These are phyloP conservation scores for Colletotrichum sp. DNA, from an alignment of 2,329 filamentous ascomycete species.

Conservation along the genomic window DNA sequence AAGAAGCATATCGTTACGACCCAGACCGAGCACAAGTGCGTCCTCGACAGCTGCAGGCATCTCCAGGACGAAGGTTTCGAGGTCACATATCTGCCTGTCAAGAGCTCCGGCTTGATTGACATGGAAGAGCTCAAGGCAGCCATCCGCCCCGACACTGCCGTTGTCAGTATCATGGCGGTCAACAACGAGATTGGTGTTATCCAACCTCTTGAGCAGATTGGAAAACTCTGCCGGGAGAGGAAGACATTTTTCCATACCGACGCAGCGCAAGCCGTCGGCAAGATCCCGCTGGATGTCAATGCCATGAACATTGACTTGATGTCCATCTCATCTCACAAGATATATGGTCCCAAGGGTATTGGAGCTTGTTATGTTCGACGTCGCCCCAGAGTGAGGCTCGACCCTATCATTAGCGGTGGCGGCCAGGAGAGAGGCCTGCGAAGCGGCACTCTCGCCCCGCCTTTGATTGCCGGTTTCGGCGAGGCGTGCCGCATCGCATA, in stretches of 20 bases:
- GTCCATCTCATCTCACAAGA: slow-evolving; percentile 99
- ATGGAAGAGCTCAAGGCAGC: slow-evolving; percentile 86
- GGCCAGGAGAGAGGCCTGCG: slow-evolving; percentile 94
- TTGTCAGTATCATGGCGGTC: slow-evolving; percentile 98
- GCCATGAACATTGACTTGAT: slow-evolving; percentile 98
- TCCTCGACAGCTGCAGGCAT: slow-evolving; percentile 95
- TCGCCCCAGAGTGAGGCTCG: slow-evolving; percentile 89
- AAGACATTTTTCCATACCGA: slow-evolving; percentile 99
- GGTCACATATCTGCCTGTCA: slow-evolving; percentile 94
- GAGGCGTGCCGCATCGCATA: slow-evolving; percentile 93
- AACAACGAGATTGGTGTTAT: slow-evolving; percentile 99
- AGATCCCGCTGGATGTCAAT: slow-evolving; percentile 96
- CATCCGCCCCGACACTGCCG: slow-evolving; percentile 86
- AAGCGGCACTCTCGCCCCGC: slow-evolving; percentile 91
- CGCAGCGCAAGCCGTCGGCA: slow-evolving; percentile 95
- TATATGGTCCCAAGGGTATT: slow-evolving; percentile 97
- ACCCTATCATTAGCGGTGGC: slow-evolving; percentile 94
- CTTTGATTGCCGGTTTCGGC: slow-evolving; percentile 89
- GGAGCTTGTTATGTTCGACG: slow-evolving; percentile 95
- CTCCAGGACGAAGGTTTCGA: slow-evolving; percentile 96
- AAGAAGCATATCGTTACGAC: slow-evolving; percentile 98
- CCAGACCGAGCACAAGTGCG: slow-evolving; percentile 99
- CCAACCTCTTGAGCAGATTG: slow-evolving; percentile 92
- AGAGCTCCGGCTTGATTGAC: slow-evolving; percentile 82
- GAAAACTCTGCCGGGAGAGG: slow-evolving; percentile 85